phyloP scores from a whole-genome alignment of 768 basidiomycete species.

The Obba rivulosa region DNA sequence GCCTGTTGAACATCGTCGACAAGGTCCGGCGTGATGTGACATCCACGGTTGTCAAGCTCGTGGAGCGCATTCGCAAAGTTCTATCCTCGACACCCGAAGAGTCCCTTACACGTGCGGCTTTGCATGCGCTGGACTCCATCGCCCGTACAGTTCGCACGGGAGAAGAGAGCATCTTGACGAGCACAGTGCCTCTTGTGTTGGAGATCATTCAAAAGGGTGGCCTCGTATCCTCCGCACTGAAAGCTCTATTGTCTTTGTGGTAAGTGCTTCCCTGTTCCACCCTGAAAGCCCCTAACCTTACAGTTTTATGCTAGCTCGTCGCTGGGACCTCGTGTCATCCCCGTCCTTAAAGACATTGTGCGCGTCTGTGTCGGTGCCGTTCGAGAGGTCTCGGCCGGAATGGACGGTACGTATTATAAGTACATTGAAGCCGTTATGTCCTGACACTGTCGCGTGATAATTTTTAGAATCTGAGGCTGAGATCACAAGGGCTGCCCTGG shows the following conservation, averaged over 20 bases:
- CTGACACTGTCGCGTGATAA: slow-evolving; percentile 15
- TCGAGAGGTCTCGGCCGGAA: slow-evolving; percentile 24
- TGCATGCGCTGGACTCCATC: slow-evolving; percentile 57
- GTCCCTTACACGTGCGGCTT: slow-evolving; percentile 39
- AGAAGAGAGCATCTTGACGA: slow-evolving; percentile 63
- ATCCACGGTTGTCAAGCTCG: slow-evolving; percentile 46
- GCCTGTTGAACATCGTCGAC: slow-evolving; percentile 55
- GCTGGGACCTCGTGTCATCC: slow-evolving; percentile 85
- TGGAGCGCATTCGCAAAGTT: slow-evolving; percentile 44
- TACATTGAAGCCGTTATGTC: no score
- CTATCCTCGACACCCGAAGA: slow-evolving; percentile 38
- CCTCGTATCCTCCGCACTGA: slow-evolving; percentile 39
- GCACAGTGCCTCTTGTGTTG: slow-evolving; percentile 55
- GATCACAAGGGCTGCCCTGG: slow-evolving; percentile 25
- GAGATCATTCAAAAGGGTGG: slow-evolving; percentile 37
- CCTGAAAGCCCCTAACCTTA: background rate
- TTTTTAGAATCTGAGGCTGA: no score
- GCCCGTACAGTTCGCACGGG: slow-evolving; percentile 50
- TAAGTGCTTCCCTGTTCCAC: slow-evolving; percentile 28
- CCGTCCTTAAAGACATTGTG: slow-evolving; percentile 71
- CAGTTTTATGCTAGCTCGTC: slow-evolving; percentile 43
- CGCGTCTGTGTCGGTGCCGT: slow-evolving; percentile 48
- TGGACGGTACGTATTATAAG: no score
- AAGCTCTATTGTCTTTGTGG: slow-evolving; percentile 57
- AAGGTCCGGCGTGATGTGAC: slow-evolving; percentile 48